Evolutionary conservation across 176 grass and related monocot genomes (phyloP), one percentile per base, ranked within the genome.

Genomic region (Oryza meyeriana): DNA sequence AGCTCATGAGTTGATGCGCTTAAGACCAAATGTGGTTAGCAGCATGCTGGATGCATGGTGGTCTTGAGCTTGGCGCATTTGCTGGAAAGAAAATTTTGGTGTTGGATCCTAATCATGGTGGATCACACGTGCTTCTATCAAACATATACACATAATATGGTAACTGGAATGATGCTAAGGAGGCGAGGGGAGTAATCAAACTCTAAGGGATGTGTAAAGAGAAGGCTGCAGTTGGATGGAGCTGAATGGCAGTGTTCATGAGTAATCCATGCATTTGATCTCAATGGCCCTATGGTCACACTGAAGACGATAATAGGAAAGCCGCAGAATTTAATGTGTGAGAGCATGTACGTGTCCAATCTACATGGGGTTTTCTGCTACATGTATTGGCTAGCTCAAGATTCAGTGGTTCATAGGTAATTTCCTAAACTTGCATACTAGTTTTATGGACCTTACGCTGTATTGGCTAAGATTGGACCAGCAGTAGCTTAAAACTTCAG

Each of bases 91-190:
- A 80, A 79, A 48, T 98, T 76, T 86, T 95, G 82, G 88, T 88
- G 82, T 77, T 98, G 29, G 82, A 95, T 79, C 90, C 86, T 39
- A 70, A 79, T 82, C 42, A 93, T 88, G 72, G 89, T 61, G 88
- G 92, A 45, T 90, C 90, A 26, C 86, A 75, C 16, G 79, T 95
- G 63, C 82, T 95, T 85, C 69, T 98, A 75, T 93, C 88, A 0
- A 98, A 95, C 28, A 93, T 98, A 71, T 77, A 98, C 10, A 71
- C 85, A 30, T 84, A 98, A 83, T 88, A 85, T 79, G 87, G 89
- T 39, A 81, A 71, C 22, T 95, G 75, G 90, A 75, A 88, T 24
- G 61, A 88, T 88, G 92, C 86, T 50, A 82, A 45, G 47, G 81
- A 90, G 38, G 31, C 88, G 72, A 91, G 90, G 45, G 86, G 70